Base-by-base conservation (phyloP, 495 filamentous ascomycete species). In the Podospora bellae-mahoneyi region DNA sequence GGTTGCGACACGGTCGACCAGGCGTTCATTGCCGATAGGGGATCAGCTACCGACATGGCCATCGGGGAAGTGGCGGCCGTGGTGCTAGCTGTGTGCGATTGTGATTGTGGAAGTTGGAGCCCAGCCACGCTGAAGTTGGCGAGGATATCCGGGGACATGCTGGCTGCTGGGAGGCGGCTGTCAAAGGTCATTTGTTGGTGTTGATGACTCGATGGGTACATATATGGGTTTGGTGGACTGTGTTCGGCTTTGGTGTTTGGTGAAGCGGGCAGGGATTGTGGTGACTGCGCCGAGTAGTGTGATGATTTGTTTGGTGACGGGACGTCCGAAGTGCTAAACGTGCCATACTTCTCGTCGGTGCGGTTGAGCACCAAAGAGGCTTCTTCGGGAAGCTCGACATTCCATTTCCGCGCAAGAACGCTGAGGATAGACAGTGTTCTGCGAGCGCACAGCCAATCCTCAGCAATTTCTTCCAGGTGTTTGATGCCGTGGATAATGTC, bases 381-480 rank as follows among this genome's bases (percentile, higher is more conserved):
- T 77, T 97, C 94, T 67, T 90, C 88, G 0, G 96, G 96, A 18
- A 98, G 78, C 53, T 92, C 87, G 19, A 97, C 87, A 13, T 90
- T 90, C 95, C 95, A 98, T 68, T 93, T 92, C 27, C 86, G 85
- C 6, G 91, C 91, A n/a, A 96, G 87, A 28, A 94, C 86, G 66
- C 90, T 92, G 54, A 99, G 82, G 53, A 97, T 96, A 64, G 88
- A 84, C 1, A 98, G 84, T 0, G 96, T 93, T 23, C 94, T 85
- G 39, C 93, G 84, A 15, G 93, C 96, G 72, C 94, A 94, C 3
- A 92, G 87, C 95, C 95, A 99, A 68, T 91, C 88, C 78, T 97
- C 94, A 1, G 91, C 93, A 71, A 99, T 97, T 74, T 99, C 96
- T 78, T 98, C 95, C 15, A 98, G 86, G 68, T 95, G 91, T 64